Evolutionary conservation across 2,329 filamentous ascomycete species (phyloP).

Genomic region (Fusarium lyarnte): DNA sequence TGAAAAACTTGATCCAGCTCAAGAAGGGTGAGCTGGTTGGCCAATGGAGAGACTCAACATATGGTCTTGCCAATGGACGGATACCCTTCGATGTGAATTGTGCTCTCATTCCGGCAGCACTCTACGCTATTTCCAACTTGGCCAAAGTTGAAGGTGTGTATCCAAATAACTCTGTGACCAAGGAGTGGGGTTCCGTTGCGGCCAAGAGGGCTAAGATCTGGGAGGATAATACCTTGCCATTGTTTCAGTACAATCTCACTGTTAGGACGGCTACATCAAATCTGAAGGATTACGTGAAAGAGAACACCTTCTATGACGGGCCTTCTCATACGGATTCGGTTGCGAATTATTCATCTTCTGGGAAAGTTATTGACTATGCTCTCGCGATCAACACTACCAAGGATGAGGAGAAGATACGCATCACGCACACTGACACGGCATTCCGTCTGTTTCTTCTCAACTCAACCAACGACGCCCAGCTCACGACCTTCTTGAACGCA

Average conservation of each 20-base stretch:
- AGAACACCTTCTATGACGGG: conserved; percentile 54
- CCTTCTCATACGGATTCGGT: conserved; percentile 55
- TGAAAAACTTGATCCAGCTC: conserved; percentile 66
- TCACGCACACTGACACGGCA: conserved; percentile 72
- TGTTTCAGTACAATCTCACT: conserved; percentile 62
- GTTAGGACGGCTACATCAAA: conserved; percentile 55
- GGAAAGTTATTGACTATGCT: conserved; percentile 60
- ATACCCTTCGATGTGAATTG: conserved; percentile 75
- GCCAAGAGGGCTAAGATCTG: conserved; percentile 65
- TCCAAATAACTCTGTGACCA: conserved; percentile 46
- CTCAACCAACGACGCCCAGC: conserved; percentile 64
- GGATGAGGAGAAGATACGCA: conserved; percentile 58
- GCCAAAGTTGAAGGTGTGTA: conserved; percentile 59
- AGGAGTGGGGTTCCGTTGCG: conserved; percentile 57
- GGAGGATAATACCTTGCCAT: conserved; percentile 67
- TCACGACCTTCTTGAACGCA: conserved; percentile 65
- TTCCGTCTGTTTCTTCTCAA: conserved; percentile 72
- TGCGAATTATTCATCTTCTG: conserved; percentile 46
- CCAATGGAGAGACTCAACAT: conserved; percentile 70
- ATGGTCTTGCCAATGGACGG: conserved; percentile 68
- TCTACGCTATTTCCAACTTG: conserved; percentile 65
- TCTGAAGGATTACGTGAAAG: conserved; percentile 58
- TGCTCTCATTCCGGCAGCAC: conserved; percentile 68
- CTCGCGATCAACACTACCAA: conserved; percentile 64
- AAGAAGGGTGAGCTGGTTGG: conserved; percentile 64